Conservation (phyloP, 1,284 basidiomycete genomes). For the Tilletia walkeri region DNA sequence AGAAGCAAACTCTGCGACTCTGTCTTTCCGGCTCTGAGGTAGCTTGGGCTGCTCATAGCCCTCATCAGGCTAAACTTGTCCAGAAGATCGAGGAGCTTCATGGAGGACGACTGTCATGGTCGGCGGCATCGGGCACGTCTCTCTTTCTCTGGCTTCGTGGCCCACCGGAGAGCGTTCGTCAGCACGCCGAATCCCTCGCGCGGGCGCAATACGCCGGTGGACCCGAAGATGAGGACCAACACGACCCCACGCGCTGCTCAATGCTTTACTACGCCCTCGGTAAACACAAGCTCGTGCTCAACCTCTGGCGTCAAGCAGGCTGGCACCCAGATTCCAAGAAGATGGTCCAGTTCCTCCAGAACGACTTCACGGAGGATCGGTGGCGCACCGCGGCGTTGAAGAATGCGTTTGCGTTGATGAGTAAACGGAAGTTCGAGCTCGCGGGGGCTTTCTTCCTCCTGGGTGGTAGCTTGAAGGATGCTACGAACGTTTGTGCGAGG, state of each 20-base stretch:
- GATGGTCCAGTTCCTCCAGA: slow-evolving; percentile 89
- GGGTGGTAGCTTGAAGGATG: slow-evolving; percentile 82
- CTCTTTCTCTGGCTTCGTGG: slow-evolving; percentile 78
- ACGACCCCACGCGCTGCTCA: slow-evolving; percentile 85
- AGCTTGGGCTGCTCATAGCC: slow-evolving; percentile 85
- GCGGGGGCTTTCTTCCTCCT: slow-evolving; percentile 97
- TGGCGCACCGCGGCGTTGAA: slow-evolving; percentile 94
- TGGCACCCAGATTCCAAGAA: slow-evolving; percentile 86
- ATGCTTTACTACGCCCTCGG: slow-evolving; percentile 92
- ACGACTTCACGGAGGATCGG: slow-evolving; percentile 79
- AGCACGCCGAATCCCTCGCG: slow-evolving; percentile 82
- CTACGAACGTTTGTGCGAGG: slow-evolving; percentile 83
- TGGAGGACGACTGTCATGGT: slow-evolving; percentile 79
- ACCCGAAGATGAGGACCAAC: slow-evolving; percentile 26
- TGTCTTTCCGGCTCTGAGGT: slow-evolving; percentile 56
- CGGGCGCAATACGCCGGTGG: slow-evolving; percentile 81
- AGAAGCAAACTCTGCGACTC: slow-evolving; percentile 71
- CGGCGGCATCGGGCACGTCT: slow-evolving; percentile 78
- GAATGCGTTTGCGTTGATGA: slow-evolving; percentile 89
- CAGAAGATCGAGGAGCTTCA: slow-evolving; percentile 71
- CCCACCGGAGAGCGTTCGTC: slow-evolving; percentile 62
- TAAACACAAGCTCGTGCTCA: slow-evolving; percentile 85
- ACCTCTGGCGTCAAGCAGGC: slow-evolving; percentile 89
- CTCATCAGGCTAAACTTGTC: slow-evolving; percentile 80
- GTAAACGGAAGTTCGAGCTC: slow-evolving; percentile 60